Evolutionary conservation across 208 protist genomes (phyloP).

Genomic region (Eutreptiella sp.): DNA sequence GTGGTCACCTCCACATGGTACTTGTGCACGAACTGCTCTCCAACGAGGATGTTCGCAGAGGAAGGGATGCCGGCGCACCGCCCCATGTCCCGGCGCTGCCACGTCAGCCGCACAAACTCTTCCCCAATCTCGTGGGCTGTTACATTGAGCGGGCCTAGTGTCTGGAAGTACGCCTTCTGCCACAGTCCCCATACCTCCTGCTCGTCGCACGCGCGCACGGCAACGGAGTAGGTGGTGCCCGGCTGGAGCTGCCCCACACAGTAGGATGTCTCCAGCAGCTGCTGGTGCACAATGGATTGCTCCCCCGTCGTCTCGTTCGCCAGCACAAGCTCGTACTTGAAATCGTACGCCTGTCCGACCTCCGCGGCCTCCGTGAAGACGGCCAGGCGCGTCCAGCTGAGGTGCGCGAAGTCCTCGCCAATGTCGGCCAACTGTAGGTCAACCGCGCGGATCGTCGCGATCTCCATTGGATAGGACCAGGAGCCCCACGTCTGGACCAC

Average conservation of each 20-base stretch:
- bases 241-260: constrained; percentile 68
- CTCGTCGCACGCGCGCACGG: constrained; percentile 72
- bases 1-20: too few relatives aligned
- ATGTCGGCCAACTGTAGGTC: constrained; percentile 65
- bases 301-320: constrained; percentile 67
- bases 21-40: neutral
- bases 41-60: neutral
- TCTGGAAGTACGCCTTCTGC: constrained; percentile 62
- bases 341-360: constrained; percentile 29
- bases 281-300: constrained; percentile 56
- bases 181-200: constrained; percentile 72
- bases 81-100: constrained; percentile 49
- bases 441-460: constrained; percentile 61
- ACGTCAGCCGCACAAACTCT: constrained; percentile 78
- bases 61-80: neutral
- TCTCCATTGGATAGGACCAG: constrained; percentile 53
- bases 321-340: constrained; percentile 81
- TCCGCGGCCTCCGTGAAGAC: constrained; percentile 38
- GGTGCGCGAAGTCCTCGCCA: constrained; percentile 73
- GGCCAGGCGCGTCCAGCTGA: constrained; percentile 66
- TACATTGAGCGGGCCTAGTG: constrained; percentile 61
- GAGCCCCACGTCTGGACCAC: constrained; percentile 68
- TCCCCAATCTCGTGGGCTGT: constrained; percentile 78
- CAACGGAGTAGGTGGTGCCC: constrained; percentile 66
- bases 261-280: constrained; percentile 72